Evolutionary conservation across 2,329 filamentous ascomycete species (phyloP), one percentile per base, ranked within the genome.

Genomic region (Lachnellula arida): DNA sequence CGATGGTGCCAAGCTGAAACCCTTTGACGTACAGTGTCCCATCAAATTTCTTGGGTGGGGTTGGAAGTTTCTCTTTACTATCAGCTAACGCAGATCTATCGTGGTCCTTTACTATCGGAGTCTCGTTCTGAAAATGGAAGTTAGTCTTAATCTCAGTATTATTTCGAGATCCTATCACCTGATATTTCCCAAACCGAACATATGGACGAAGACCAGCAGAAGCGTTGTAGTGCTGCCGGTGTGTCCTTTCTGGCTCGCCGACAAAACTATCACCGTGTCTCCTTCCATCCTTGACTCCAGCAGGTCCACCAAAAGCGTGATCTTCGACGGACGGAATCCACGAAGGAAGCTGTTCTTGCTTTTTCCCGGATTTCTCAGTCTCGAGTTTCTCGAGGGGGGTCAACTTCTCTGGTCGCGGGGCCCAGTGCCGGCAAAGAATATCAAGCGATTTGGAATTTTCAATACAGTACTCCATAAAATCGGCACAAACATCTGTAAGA

Each of bases 381-480:
- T 39, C 12, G 12, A 14, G 12, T 7, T n/a, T 15, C 12, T 39
- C 5, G 35, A n/a, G 35, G 6, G 12, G 3, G 35, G 35, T 39
- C 12, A 39, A 39, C 2, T 39, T 39, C 35, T 39, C n/a, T 14
- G n/a, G 12, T 14, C 12, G 5, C 3, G 35, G 35, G 4, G 35
- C 35, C 35, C 35, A 39, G 1, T 39, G 12, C 35, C 11, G 35
- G 25, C 5, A 28, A n/a, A n/a, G n/a, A 5, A 65, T 61, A 43
- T 65, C 62, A 28, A 66, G 54, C 1, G 60, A 65, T 9, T 57
- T 25, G 0, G 63, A 66, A 3, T 52, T 54, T 9, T 63, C 60
- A 11, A 66, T 59, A 19, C 61, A 63, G 34, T 62, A 66, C 7
- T 65, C 55, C 14, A 65, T 63, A 34, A 66, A 66, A 34, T 65